Percentiles rank a stretch among this genome's conserved stretches.
These are phyloP conservation scores for Raffaelea albimanens DNA, from an alignment of 2,329 filamentous ascomycete species.

Conservation along the genomic window DNA sequence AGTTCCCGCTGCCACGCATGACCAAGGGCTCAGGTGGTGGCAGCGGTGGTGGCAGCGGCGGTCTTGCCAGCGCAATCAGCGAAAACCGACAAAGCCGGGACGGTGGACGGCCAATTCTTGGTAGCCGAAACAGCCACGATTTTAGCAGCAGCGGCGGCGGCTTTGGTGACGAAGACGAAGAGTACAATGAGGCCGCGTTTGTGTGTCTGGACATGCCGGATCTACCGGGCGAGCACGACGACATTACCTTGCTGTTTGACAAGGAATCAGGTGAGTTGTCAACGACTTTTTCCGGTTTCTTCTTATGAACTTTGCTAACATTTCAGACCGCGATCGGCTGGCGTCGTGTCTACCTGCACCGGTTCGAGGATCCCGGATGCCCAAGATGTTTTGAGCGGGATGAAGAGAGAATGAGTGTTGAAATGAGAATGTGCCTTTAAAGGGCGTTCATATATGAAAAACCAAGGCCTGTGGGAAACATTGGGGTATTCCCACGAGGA, in stretches of 20 bases:
- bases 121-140: too few relatives aligned
- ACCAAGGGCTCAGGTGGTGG: conserved; percentile 16
- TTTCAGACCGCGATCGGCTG: conserved; percentile 44
- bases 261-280: conserved; percentile 64
- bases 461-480: too few relatives aligned
- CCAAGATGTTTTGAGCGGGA: conserved; percentile 9
- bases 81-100: conserved; percentile 14
- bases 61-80: conserved; percentile 18
- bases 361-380: conserved; percentile 34
- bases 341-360: conserved; percentile 44
- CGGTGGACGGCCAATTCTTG: neutral
- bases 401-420: too few relatives aligned
- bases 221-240: conserved; percentile 85
- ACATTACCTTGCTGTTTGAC: conserved; percentile 80
- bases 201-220: conserved; percentile 81
- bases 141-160: too few relatives aligned
- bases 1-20: conserved; percentile 71
- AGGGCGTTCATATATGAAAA: too few relatives aligned
- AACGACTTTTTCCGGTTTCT: conserved; percentile 1
- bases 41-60: neutral
- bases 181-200: conserved; percentile 50
- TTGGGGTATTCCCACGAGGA: too few relatives aligned
- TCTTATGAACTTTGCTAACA: conserved; percentile 2
- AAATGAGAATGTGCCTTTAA: too few relatives aligned
- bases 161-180: conserved; percentile 22